A percentile compares a stretch with the other conserved stretches of the same genome.
Conservation (phyloP, 2,329 filamentous ascomycete genomes). For the Raffaelea ambrosiae region DNA sequence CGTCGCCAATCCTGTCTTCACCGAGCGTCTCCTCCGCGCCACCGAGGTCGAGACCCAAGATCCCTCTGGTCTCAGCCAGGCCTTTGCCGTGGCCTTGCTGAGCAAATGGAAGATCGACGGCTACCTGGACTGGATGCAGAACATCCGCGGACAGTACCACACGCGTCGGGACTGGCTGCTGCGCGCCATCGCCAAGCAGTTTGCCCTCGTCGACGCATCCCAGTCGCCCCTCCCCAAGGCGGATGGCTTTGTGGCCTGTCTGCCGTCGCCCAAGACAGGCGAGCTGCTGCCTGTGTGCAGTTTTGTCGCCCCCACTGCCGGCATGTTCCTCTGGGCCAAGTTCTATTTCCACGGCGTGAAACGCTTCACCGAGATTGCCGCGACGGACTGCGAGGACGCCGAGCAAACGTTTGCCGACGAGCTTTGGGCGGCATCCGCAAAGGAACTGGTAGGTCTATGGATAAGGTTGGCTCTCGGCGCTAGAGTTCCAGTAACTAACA, state of each 20-base stretch:
- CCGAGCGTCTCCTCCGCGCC: slow-evolving; percentile 19
- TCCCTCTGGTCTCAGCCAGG: slow-evolving; percentile 58
- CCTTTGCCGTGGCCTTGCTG: slow-evolving; percentile 15
- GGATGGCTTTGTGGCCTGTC: slow-evolving; percentile 15
- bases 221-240: slow-evolving; percentile 10
- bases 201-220: slow-evolving; percentile 13
- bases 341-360: slow-evolving; percentile 16
- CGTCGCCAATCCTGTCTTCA: slow-evolving; percentile 20
- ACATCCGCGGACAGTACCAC: slow-evolving; percentile 61
- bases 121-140: slow-evolving; percentile 67
- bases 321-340: slow-evolving; percentile 24
- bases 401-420: slow-evolving; percentile 16
- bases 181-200: slow-evolving; percentile 33
- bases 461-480: too few species aligned
- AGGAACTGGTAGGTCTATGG: slow-evolving; percentile 16
- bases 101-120: slow-evolving; percentile 66
- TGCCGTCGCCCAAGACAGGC: not conserved
- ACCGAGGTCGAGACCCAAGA: slow-evolving; percentile 52
- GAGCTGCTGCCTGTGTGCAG: slow-evolving; percentile 17
- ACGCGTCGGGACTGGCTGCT: slow-evolving; percentile 56
- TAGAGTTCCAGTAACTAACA: too few species aligned
- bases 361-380: not conserved
- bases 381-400: slow-evolving; percentile 8
- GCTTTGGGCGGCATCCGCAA: slow-evolving; percentile 10
- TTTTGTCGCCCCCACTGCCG: slow-evolving; percentile 19